Percentiles rank a stretch among this genome's conserved stretches.
phyloP scores from a whole-genome alignment of 1,284 basidiomycete species.

The Pascua guehoae region DNA sequence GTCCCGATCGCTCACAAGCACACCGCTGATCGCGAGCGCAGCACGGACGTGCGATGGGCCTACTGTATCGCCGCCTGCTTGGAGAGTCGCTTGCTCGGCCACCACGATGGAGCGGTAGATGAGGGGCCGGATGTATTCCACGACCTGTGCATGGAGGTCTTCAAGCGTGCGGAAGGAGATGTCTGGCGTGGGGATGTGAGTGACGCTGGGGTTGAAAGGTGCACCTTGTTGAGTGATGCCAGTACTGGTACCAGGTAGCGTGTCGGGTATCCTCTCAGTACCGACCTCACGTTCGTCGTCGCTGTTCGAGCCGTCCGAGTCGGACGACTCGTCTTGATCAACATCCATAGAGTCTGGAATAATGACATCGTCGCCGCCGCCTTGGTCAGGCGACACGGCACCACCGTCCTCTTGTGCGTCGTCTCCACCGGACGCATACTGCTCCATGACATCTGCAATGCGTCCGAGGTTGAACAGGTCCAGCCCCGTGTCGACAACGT shows the following conservation, averaged over 20 bases:
- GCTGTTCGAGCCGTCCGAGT: too few relatives aligned
- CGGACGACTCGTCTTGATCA: not conserved
- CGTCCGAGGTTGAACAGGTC: slow-evolving; percentile 26
- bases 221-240: too few relatives aligned
- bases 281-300: too few relatives aligned
- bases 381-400: not conserved
- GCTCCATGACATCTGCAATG: slow-evolving; percentile 7
- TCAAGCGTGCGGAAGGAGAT: slow-evolving; percentile 18
- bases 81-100: slow-evolving; percentile 14
- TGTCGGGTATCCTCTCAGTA: too few relatives aligned
- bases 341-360: not conserved
- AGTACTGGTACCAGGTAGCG: too few relatives aligned
- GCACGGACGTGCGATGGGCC: not conserved
- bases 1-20: not conserved
- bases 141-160: slow-evolving; percentile 17
- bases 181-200: not conserved
- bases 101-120: slow-evolving; percentile 19
- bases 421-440: not conserved
- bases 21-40: not conserved
- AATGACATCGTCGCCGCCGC: too few relatives aligned
- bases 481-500: slow-evolving; percentile 10
- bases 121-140: slow-evolving; percentile 19
- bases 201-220: too few relatives aligned
- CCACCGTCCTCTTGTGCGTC: not conserved
- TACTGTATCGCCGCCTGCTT: not conserved